A percentile compares a stretch with the other conserved stretches of the same genome.
Conservation (phyloP, 352 stramenopile species). For the Peronosclerospora sorghi region DNA sequence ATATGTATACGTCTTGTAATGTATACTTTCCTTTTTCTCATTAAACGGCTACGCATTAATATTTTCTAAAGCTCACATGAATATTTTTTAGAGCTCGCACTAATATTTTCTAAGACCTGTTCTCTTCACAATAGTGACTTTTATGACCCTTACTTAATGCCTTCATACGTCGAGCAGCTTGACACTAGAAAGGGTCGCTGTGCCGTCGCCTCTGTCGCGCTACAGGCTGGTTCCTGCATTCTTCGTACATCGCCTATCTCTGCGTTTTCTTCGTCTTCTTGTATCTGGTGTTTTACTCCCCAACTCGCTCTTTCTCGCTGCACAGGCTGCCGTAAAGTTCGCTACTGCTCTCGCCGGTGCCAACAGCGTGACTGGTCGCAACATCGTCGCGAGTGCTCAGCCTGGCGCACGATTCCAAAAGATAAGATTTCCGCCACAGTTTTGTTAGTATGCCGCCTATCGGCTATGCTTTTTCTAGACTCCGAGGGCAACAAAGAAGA, state of each 20-base stretch:
- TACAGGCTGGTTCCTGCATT: conserved; percentile 23
- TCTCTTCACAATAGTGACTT: too few relatives aligned
- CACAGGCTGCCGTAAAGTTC: conserved; percentile 39
- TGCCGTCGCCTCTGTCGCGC: conserved; percentile 20
- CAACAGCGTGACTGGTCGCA: conserved; percentile 47
- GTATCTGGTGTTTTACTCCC: conserved; percentile 39
- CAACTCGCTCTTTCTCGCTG: conserved; percentile 27
- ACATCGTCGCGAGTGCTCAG: conserved; percentile 40
- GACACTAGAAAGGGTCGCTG: conserved; percentile 35
- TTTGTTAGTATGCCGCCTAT: conserved; percentile 40
- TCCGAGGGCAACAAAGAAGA: conserved; percentile 3
- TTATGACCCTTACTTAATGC: conserved; percentile 2
- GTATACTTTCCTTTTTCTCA: too few relatives aligned
- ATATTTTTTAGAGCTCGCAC: too few relatives aligned
- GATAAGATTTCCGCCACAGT: conserved; percentile 27
- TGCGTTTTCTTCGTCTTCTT: conserved; percentile 22
- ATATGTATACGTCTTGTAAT: too few relatives aligned
- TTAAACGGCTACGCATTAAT: too few relatives aligned
- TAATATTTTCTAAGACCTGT: too few relatives aligned
- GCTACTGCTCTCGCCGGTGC: conserved; percentile 59
- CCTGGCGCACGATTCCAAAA: conserved; percentile 29
- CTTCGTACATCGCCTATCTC: conserved; percentile 22
- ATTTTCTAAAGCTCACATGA: too few relatives aligned
- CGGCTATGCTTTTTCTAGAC: conserved; percentile 18
- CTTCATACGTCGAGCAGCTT: conserved; percentile 10